Evolutionary conservation across 2,329 filamentous ascomycete species (phyloP).

Genomic region (Fusarium avenaceum): DNA sequence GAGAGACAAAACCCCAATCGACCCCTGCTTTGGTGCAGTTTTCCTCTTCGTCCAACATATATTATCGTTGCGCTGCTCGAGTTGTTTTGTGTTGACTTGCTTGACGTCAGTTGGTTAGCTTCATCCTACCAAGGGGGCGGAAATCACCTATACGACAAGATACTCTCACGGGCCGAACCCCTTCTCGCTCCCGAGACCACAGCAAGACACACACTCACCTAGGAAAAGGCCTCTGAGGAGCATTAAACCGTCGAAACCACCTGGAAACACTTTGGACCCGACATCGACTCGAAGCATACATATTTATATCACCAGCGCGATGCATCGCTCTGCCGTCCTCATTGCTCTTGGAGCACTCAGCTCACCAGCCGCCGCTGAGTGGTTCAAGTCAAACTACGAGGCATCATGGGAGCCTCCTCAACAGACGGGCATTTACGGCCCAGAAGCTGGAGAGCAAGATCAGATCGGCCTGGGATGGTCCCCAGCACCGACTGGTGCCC

Average conservation of each 20-base stretch:
- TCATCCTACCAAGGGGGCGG: conserved; percentile 11
- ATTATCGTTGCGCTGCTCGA: conserved; percentile 6
- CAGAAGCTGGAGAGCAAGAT: conserved; percentile 34
- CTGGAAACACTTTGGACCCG: neutral
- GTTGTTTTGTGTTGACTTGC: conserved; percentile 6
- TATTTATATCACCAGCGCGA: conserved; percentile 9
- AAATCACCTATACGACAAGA: conserved; percentile 14
- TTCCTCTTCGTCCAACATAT: neutral
- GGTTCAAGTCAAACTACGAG: conserved; percentile 45
- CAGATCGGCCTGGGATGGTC: conserved; percentile 51
- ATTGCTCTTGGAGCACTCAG: conserved; percentile 46
- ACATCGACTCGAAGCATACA: conserved; percentile 1
- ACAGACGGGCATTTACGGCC: conserved; percentile 43
- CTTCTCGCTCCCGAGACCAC: neutral
- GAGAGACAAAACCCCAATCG: conserved; percentile 33
- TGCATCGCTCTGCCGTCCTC: conserved; percentile 42
- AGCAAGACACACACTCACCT: neutral
- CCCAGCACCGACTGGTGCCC: conserved; percentile 52
- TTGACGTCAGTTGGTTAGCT: conserved; percentile 26
- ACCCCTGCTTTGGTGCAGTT: conserved; percentile 15
- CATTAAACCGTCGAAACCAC: neutral
- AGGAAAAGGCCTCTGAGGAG: conserved; percentile 3
- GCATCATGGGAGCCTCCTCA: conserved; percentile 50
- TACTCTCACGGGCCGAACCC: conserved; percentile 2
- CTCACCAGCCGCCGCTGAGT: conserved; percentile 42